phyloP scores from a whole-genome alignment of 164 flowering plant species.

The Chloranthus sessilifolius region DNA sequence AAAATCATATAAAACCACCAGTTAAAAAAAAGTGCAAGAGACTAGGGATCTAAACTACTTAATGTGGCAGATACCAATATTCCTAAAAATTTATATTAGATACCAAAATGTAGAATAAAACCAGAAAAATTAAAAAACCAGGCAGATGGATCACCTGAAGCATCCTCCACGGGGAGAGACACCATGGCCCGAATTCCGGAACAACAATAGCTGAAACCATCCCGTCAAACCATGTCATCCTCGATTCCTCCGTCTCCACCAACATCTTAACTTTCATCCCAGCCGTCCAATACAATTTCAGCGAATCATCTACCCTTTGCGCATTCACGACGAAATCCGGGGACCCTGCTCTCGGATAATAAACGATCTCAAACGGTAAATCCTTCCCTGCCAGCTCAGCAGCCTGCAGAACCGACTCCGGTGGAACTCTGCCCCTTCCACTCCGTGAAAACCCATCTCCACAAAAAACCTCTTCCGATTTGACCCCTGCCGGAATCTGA shows the following conservation, averaged over 20 bases:
- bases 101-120: no score
- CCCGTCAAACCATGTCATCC: constrained; percentile 56
- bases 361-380: constrained; percentile 51
- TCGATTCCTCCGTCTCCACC: constrained; percentile 57
- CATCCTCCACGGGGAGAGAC: constrained; percentile 62
- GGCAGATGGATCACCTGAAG: no score
- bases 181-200: constrained; percentile 33
- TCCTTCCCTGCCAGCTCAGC: constrained; percentile 38
- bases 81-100: no score
- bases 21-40: no score
- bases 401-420: constrained; percentile 36
- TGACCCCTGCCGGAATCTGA: neutral
- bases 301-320: constrained; percentile 40
- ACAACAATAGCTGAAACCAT: constrained; percentile 25
- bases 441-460: constrained; percentile 17
- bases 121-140: no score
- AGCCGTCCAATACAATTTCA: constrained; percentile 34
- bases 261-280: constrained; percentile 68
- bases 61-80: no score
- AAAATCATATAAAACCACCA: no score
- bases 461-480: neutral
- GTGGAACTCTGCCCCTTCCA: constrained; percentile 28
- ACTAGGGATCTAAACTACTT: no score
- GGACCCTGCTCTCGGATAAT: constrained; percentile 48
- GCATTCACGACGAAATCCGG: constrained; percentile 63